Base-by-base conservation (phyloP, 2,329 filamentous ascomycete genomes). In the Sporothrix phasma region DNA sequence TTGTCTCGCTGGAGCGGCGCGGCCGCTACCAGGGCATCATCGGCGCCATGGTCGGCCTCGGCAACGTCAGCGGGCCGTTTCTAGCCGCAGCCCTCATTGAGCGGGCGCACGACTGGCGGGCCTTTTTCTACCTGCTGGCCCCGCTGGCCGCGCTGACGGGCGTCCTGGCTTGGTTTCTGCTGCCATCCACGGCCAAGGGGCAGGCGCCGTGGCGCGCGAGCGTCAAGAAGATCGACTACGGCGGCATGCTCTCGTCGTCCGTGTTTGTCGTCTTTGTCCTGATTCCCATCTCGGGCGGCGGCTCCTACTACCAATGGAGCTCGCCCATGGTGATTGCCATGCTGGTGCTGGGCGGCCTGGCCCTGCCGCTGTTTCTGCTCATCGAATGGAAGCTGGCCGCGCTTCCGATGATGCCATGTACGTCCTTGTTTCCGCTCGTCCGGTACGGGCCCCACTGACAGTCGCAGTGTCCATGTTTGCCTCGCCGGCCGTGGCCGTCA, bases 311-410 rank as follows among this genome's bases (percentile, higher is more conserved):
- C 66, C 71, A 76, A 2, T 85, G 82, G 82, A 69, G 76, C 34
- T 84, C 80, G 8, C 76, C 83, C 0, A 78, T 85, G 77, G 80
- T 88, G 0, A 84, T 87, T 24, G 77, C 78, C 41, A 85, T 87
- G 82, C 74, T 88, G 37, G 39, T 51, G 3, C 19, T 67, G 22
- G 68, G 68, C 6, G 53, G n/a, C 5, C 39, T 54, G 2, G 29
- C 65, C 10, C 31, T 64, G 10, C 37, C 64, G 1, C 7, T 62
- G 1, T 69, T 69, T 19, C 22, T 69, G 5, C 5, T 65, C 13
- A 26, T 67, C 11, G 67, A 69, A 61, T 29, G 54, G 62, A 45
- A 51, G 22, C 4, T 67, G 6, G 67, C 67, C 17, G 22, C 26
- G 3, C 64, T 68, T 6, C 68, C 67, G 3, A 69, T 67, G 62